Base-by-base conservation (phyloP, 2,329 filamentous ascomycete species). In the Teratosphaeriaceae sp. region DNA sequence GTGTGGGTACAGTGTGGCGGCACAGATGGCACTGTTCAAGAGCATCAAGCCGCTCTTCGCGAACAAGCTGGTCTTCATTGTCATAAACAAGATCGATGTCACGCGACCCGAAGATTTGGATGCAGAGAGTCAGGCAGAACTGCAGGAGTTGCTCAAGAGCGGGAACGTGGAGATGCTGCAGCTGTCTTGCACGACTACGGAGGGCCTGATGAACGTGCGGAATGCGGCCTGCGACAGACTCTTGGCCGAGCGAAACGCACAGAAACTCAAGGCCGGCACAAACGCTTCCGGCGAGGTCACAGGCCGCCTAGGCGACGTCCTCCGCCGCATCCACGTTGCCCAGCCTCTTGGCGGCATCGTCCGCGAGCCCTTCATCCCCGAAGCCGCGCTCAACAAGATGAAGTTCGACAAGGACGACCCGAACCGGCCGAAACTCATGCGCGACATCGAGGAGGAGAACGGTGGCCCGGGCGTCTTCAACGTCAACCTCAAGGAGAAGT, bases 71-170 rank as follows among this genome's bases (percentile, higher is more conserved):
- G 90, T 97, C 34, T 97, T 95, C 65, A 78, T 98, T 45, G 87
- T 97, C 44, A 78, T 97, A 69, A 98, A 98, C 82, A 98, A 98
- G 76, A 96, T 96, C 55, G 92, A 98, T 65, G 79, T 97, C 46
- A 80, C 84, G 62, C 79, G 82, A 46, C 88, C 89, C 1, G 88
- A 95, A 60, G 88, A 97, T 61, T 72, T 98, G 27, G 85, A 92
- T 51, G 70, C 79, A 5, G 85, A 86, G 56, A 80, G 83, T 19
- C 84, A 90, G 63, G 78, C 80, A 43, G 78, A 90, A 60, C 71
- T 98, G 31, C 80, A 94, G 61, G 71, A 78, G 20, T 78, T 98
- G 51, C 72, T 92, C 47, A 92, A 92, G 68, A 79, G 85, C 36
- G 85, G 85, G 42, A 89, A 95, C 61, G 88, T 97, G 7, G 90